Evolutionary conservation across 257 asterid species (phyloP), one percentile per base, ranked within the genome.

Genomic region (Solanum phureja): DNA sequence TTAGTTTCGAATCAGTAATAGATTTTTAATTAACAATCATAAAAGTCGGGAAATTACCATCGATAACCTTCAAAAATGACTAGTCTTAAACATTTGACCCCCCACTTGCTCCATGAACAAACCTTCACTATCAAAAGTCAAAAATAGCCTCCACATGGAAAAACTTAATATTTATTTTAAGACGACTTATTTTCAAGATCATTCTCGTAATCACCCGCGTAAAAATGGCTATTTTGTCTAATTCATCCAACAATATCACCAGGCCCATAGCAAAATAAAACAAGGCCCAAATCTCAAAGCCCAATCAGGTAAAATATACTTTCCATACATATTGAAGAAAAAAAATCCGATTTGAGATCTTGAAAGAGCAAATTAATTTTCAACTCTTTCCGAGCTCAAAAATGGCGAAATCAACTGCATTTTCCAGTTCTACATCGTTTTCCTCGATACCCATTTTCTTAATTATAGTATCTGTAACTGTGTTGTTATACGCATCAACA

Each of bases 351-450:
- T 11, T 27, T 8, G 19, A 81, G 68, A 81, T 81, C 85, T 46
- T 81, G 85, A 46, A 79, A 79, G 13, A 42, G 23, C 16, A 40
- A 8, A 27, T 27, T 12, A n/a, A 4, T 2, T 27, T 29, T 81
- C 64, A 79, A 49, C 1, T 85, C 88, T 42, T 31, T 42, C 52
- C 42, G 5, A 86, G 66, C 83, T 44, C 64, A 37, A 85, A 84
- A 88, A 90, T 90, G 92, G 90, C 79, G 12, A 87, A 87, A 84
- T 86, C 72, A 24, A 5, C 46, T 23, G 23, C 24, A 8, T 37
- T 35, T 18, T 31, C 49, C 7, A 56, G 11, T n/a, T 2, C 73
- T 37, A 12, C 64, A 13, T 46, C 11, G 35, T 40, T 85, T 9
- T 6, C 75, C 49, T 71, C 88, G 0, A 12, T 77, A 3, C 83